Evolutionary conservation across 192 early-diverging fungal genomes (phyloP).

Genomic region (Gamsiella multidivaricata): DNA sequence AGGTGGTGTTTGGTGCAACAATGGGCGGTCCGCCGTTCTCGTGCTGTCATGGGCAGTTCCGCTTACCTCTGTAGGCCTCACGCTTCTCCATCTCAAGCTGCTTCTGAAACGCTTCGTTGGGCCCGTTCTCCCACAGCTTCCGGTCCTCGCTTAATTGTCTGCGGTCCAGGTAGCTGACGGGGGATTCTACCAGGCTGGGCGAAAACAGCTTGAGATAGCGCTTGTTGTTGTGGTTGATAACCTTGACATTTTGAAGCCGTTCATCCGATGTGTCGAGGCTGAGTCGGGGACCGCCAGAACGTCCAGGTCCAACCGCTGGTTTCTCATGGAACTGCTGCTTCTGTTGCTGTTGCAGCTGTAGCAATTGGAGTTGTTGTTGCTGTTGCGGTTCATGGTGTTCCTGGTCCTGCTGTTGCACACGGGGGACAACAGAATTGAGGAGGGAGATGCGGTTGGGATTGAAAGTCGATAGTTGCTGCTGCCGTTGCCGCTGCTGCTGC

Average conservation of each 20-base stretch:
- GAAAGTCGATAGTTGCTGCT: slow-evolving; percentile 24
- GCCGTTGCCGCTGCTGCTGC: slow-evolving; percentile 22
- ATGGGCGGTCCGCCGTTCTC: not conserved
- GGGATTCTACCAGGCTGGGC: slow-evolving; percentile 43
- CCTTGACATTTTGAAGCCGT: slow-evolving; percentile 37
- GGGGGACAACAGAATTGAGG: slow-evolving; percentile 1
- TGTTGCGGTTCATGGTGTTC: slow-evolving; percentile 10
- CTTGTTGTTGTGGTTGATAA: slow-evolving; percentile 32
- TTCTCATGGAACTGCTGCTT: slow-evolving; percentile 17
- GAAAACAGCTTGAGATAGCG: slow-evolving; percentile 43
- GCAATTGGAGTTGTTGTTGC: slow-evolving; percentile 27
- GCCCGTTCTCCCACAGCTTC: slow-evolving; percentile 50
- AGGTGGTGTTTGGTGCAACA: not conserved
- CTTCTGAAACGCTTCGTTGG: slow-evolving; percentile 47
- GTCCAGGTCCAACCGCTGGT: not conserved
- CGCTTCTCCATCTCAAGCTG: slow-evolving; percentile 38
- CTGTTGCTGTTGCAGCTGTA: slow-evolving; percentile 13
- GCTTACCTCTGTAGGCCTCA: slow-evolving; percentile 45
- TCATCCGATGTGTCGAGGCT: slow-evolving; percentile 48
- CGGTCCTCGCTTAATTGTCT: slow-evolving; percentile 37
- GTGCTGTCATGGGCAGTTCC: too few relatives aligned
- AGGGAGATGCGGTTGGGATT: slow-evolving; percentile 34
- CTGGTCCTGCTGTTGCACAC: slow-evolving; percentile 13
- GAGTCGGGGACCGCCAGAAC: slow-evolving; percentile 12
- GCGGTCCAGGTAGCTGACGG: slow-evolving; percentile 26